phyloP scores from a whole-genome alignment of 169 alveolate species.

The Plasmodium sp. region DNA sequence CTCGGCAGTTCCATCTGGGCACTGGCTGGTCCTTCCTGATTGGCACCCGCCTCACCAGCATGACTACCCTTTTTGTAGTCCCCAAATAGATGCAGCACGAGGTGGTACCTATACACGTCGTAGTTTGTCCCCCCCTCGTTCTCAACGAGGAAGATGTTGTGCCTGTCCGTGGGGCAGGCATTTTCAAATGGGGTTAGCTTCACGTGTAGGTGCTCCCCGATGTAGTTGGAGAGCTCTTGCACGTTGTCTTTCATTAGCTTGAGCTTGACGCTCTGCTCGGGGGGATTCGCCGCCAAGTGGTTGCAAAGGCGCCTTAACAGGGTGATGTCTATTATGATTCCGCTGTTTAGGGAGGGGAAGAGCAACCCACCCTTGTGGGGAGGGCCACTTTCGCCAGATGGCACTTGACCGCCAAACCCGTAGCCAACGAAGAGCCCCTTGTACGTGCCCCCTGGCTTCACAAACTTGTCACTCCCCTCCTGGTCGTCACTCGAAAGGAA shows the following conservation, averaged over 20 bases:
- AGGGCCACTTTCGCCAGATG: background rate
- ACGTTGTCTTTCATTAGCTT: slow-evolving; percentile 1
- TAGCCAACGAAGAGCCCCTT: slow-evolving; percentile 22
- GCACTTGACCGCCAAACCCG: background rate
- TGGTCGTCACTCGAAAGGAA: background rate
- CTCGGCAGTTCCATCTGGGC: no score
- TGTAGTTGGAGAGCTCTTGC: slow-evolving; percentile 6
- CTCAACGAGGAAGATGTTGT: slow-evolving; percentile 14
- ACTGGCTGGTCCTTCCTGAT: background rate
- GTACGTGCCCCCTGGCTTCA: background rate
- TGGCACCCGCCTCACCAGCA: background rate
- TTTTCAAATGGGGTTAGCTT: slow-evolving; percentile 30
- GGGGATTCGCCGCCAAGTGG: background rate
- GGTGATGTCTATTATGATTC: slow-evolving; percentile 16
- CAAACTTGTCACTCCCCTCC: slow-evolving; percentile 19
- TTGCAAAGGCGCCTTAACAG: slow-evolving; percentile 26
- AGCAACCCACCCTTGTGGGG: background rate
- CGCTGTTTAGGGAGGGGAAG: slow-evolving; percentile 37
- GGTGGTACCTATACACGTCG: slow-evolving; percentile 36
- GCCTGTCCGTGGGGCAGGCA: slow-evolving; percentile 8
- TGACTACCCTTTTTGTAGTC: background rate
- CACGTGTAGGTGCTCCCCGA: slow-evolving; percentile 9
- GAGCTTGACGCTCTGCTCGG: background rate
- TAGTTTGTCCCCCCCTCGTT: slow-evolving; percentile 5
- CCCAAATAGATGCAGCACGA: background rate